Base-by-base conservation (phyloP, 805 yeast genomes). In the Alloascoidea hylecoeti region DNA sequence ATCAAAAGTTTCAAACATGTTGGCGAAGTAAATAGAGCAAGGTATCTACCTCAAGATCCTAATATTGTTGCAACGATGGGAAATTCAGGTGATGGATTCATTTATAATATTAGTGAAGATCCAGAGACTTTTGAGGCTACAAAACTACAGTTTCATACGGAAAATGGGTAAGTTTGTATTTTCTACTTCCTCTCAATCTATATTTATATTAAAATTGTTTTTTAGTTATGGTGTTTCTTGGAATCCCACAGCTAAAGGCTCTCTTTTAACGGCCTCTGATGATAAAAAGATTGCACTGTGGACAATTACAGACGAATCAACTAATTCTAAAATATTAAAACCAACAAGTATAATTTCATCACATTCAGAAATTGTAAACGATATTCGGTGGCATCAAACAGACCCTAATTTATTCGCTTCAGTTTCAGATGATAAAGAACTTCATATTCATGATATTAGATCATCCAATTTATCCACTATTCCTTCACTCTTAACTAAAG, bases 11-110 rank as follows among this genome's bases (percentile, higher is more conserved):
- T 68, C 44, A 64, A 63, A 42, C 81, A 77, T 45, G 62, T 64
- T 9, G 57, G 61, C n/a, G 94, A 82, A 52, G 70, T 81, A 15
- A 80, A 81, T 47, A 63, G 89, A 42, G 84, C 83, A 5, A 67
- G 88, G 35, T 72, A 68, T 44, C 70, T 73, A 70, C 86, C 86
- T 1, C 78, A 73, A 42, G 62, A 72, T 39, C 54, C 73, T 2
- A 60, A 56, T 15, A 47, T 66, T 0, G 64, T 80, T 5, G 78
- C 83, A 5, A 73, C 88, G 0, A 78, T 82, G 35, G 73, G 74
- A 44, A 89, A 86, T 0, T 49, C 49, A 3, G 94, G 94, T 30
- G 68, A 64, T 32, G 68, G 77, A 0, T 72, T 56, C 45, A 49
- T 82, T 4, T 80, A 74, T 51, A 62, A 70, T 38, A 48, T 58